Base-by-base conservation (phyloP, 1,139 yeast genomes). In the Zygosaccharomyces sapae region DNA sequence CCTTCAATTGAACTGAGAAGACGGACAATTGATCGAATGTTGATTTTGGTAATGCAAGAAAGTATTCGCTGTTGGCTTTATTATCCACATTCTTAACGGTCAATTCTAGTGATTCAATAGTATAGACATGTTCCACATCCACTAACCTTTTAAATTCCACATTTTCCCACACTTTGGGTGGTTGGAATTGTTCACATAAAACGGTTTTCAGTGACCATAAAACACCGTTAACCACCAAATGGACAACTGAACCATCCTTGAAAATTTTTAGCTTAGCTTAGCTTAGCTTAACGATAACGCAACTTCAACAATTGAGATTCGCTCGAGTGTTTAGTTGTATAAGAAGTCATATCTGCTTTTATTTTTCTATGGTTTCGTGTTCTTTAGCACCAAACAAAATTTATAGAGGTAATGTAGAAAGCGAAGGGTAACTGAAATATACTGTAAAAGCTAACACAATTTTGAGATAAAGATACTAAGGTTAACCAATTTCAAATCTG, bases 91-190 rank as follows among this genome's bases (percentile, higher is more conserved):
- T 92, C 58, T 70, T 77, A 46, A 81, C 73, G 43, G 72, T 76
- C 44, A 89, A 60, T 31, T 76, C 67, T 46, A 76, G 70, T 10
- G 79, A 71, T 63, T 86, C 95, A 56, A 79, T 80, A 46, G 81
- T 75, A 62, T 83, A 90, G 5, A 90, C 70, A 55, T 79, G 79
- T 30, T 78, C 64, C 47, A 89, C 73, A 60, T 89, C 96, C 38
- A 88, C 61, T 8, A 73, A 61, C 55, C 85, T 63, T 4, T 50
- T 51, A 30, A 57, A 56, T 18, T 59, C 58, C n/a, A 59, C 52
- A 50, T 71, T 71, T 43, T 57, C 63, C 75, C 75, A 71, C 19
- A 57, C 55, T 38, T 49, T 48, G 2, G 61, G 55, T 1, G 69
- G 66, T 3, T 48, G 45, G 42, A 63, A 58, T 22, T 44, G 37